Evolutionary conservation across 2,329 filamentous ascomycete species (phyloP), one percentile per base, ranked within the genome.

Genomic region (Colletotrichum somersetense): DNA sequence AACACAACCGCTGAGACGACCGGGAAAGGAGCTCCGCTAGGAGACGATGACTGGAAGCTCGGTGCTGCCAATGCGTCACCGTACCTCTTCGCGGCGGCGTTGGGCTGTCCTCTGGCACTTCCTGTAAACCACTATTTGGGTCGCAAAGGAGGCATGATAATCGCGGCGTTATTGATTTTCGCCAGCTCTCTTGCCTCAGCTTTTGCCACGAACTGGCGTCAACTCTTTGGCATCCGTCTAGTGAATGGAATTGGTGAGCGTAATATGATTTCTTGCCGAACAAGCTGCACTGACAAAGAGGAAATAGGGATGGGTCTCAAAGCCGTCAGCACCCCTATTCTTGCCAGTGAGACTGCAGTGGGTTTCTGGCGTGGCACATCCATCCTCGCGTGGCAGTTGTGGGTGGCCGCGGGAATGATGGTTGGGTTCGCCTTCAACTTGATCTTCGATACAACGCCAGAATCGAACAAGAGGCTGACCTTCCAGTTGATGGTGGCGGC

Each of bases 321-420:
- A 72, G 85, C 85, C 0, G 84, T 86, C 46, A 86, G 83, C 48
- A 84, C 84, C 0, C 83, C 85, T 0, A 85, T 86, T 20, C 78
- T 86, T 2, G 84, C 84, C 2, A 83, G 83, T 10, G 85, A 86
- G 75, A 85, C 83, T 0, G 83, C 84, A 0, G 80, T 85, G 18
- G 83, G 83, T 0, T 85, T 83, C 72, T 86, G 85, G 85, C 79
- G 85, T 75, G 85, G 85, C 1, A 84, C 83, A 16, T 83, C 83
- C 1, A 84, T 86, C 20, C 78, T 86, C 0, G 83, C 83, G 5
- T 86, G 85, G 84, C 85, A 86, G 52, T 76, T 86, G 2, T 85
- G 83, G 76, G 81, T 83, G 26, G 79, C 80, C 5, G 79, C 77
- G 44, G 81, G 82, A 5, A 81, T 83, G 50, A 79, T 82, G 76